These are phyloP conservation scores for Solanum corneliomulleri DNA, from an alignment of 257 asterid genomes.

Conservation along the genomic window DNA sequence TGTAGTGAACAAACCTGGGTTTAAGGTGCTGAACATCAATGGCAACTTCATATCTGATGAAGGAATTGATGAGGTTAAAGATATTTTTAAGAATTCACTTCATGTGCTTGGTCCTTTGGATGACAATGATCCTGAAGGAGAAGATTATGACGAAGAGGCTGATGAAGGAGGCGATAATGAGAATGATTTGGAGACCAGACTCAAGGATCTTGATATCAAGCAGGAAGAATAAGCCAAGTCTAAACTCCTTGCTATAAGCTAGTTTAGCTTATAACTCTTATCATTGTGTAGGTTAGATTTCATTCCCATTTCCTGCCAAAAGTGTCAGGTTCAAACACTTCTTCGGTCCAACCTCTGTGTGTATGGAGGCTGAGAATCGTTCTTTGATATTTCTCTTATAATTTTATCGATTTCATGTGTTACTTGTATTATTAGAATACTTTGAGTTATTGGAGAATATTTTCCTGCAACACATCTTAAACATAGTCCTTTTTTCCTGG, in stretches of 20 bases:
- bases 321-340: not conserved
- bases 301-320: not conserved
- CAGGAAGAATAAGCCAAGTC: constrained; percentile 32
- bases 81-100: constrained; percentile 52
- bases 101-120: constrained; percentile 66
- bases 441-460: not conserved
- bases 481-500: not conserved
- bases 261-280: not conserved
- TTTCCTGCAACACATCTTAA: not conserved
- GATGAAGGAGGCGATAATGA: constrained; percentile 37
- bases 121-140: constrained; percentile 95
- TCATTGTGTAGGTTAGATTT: constrained; percentile 1
- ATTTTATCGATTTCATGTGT: not conserved
- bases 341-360: not conserved
- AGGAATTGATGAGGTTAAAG: constrained; percentile 84
- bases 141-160: constrained; percentile 60
- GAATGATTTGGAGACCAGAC: constrained; percentile 60
- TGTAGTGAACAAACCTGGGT: constrained; percentile 49
- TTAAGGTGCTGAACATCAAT: constrained; percentile 57
- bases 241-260: not conserved
- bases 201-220: constrained; percentile 73
- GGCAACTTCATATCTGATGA: constrained; percentile 90
- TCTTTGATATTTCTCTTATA: not conserved
- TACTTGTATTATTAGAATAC: not conserved
- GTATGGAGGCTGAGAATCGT: not conserved